Evolutionary conservation across 495 filamentous ascomycete species (phyloP).

Genomic region (Margaritispora aquatica): DNA sequence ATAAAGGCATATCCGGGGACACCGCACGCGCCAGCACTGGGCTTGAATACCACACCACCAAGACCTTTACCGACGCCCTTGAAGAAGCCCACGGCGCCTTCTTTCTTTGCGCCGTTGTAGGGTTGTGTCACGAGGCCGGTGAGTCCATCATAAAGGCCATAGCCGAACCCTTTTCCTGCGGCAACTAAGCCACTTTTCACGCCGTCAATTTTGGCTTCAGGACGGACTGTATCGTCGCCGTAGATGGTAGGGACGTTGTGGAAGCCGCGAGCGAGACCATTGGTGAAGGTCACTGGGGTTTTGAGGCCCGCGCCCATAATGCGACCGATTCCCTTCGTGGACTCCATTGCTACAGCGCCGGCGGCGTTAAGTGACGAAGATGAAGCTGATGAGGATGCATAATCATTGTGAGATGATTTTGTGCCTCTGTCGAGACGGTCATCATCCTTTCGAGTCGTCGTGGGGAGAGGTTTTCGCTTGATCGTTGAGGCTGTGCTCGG

Average conservation of each 20-base stretch:
- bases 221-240: conserved; percentile 45
- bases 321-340: conserved; percentile 29
- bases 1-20: not conserved
- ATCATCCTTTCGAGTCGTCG: too few species aligned
- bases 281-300: conserved; percentile 8
- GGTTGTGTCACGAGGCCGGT: conserved; percentile 11
- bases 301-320: conserved; percentile 29
- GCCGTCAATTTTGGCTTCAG: conserved; percentile 48
- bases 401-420: too few species aligned
- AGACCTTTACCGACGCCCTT: conserved; percentile 16
- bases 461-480: too few species aligned
- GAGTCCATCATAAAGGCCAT: conserved; percentile 15
- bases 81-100: conserved; percentile 7
- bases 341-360: too few species aligned
- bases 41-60: not conserved
- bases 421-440: too few species aligned
- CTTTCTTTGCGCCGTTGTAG: conserved; percentile 14
- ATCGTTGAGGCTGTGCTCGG: too few species aligned
- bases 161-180: conserved; percentile 33
- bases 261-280: conserved; percentile 5
- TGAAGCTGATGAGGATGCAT: too few species aligned
- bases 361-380: too few species aligned
- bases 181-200: conserved; percentile 45
- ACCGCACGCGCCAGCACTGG: not conserved
- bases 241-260: conserved; percentile 58